These are phyloP conservation scores for Fusarium drepaniforme DNA, from an alignment of 2,329 filamentous ascomycete species.

Conservation along the genomic window DNA sequence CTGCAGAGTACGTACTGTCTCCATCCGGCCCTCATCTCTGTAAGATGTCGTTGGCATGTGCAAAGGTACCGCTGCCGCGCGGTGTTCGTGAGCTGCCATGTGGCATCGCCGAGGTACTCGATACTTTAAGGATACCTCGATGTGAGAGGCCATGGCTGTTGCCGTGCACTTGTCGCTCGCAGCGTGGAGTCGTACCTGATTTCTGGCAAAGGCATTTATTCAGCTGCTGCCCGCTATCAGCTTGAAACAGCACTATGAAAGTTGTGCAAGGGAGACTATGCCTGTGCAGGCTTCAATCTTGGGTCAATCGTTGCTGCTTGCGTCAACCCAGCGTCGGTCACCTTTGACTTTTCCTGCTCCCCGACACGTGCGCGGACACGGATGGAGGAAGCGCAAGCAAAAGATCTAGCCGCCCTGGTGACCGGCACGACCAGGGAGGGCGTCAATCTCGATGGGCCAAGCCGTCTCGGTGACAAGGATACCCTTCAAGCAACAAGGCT, in stretches of 20 bases:
- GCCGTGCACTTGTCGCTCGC: not conserved
- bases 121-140: not conserved
- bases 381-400: slow-evolving; percentile 15
- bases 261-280: slow-evolving; percentile 11
- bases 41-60: slow-evolving; percentile 2
- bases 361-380: slow-evolving; percentile 24
- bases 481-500: not conserved
- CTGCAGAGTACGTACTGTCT: slow-evolving; percentile 11
- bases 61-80: slow-evolving; percentile 12
- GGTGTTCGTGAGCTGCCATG: slow-evolving; percentile 30
- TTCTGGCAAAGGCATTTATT: not conserved
- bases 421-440: slow-evolving; percentile 23
- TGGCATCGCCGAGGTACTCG: slow-evolving; percentile 18
- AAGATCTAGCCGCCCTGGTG: slow-evolving; percentile 33
- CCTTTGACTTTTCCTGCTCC: slow-evolving; percentile 13
- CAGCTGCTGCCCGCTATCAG: slow-evolving; percentile 10
- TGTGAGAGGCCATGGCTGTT: not conserved
- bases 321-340: slow-evolving; percentile 12
- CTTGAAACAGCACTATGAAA: slow-evolving; percentile 23
- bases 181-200: slow-evolving; percentile 8
- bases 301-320: slow-evolving; percentile 35
- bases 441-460: slow-evolving; percentile 29
- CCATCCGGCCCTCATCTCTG: slow-evolving; percentile 9
- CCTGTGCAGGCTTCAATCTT: slow-evolving; percentile 17
- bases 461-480: slow-evolving; percentile 23